A percentile compares a stretch with the other conserved stretches of the same genome.
Conservation (phyloP, 768 basidiomycete species). For the Naematelia aurantialba region DNA sequence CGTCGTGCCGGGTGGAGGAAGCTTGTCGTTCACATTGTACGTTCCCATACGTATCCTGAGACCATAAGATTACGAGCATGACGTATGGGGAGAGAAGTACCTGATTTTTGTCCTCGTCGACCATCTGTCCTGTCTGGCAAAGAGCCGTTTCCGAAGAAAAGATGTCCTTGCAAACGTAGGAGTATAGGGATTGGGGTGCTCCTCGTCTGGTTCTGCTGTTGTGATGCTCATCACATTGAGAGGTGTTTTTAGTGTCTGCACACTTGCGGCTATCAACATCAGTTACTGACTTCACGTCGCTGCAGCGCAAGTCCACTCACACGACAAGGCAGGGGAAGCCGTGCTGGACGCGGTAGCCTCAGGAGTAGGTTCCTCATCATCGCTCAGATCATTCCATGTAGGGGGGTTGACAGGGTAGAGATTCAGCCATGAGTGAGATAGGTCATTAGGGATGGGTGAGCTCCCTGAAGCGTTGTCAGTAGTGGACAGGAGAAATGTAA, state of each 20-base stretch:
- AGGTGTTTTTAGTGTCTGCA: neutral
- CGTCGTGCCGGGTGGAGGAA: slow-evolving; percentile 31
- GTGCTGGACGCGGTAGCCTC: slow-evolving; percentile 1
- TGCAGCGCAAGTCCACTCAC: neutral
- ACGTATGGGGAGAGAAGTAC: slow-evolving; percentile 4
- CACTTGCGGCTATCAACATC: neutral
- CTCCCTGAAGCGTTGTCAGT: neutral
- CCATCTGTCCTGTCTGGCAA: slow-evolving; percentile 29
- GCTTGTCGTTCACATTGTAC: slow-evolving; percentile 43
- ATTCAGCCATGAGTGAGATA: slow-evolving; percentile 26
- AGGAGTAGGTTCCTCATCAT: slow-evolving; percentile 4
- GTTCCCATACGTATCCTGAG: slow-evolving; percentile 33
- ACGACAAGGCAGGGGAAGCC: neutral
- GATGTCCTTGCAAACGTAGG: slow-evolving; percentile 28
- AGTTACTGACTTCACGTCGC: neutral
- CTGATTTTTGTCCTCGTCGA: slow-evolving; percentile 9
- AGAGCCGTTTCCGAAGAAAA: slow-evolving; percentile 31
- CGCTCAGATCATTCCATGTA: slow-evolving; percentile 1
- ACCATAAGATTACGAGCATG: neutral
- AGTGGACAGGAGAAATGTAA: neutral
- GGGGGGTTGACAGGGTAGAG: slow-evolving; percentile 21
- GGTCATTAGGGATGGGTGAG: slow-evolving; percentile 1
- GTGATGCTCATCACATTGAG: slow-evolving; percentile 5
- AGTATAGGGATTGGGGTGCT: slow-evolving; percentile 26
- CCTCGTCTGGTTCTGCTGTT: slow-evolving; percentile 9